These are phyloP conservation scores for Takashimella koratensis DNA, from an alignment of 1,284 basidiomycete genomes.

Conservation along the genomic window DNA sequence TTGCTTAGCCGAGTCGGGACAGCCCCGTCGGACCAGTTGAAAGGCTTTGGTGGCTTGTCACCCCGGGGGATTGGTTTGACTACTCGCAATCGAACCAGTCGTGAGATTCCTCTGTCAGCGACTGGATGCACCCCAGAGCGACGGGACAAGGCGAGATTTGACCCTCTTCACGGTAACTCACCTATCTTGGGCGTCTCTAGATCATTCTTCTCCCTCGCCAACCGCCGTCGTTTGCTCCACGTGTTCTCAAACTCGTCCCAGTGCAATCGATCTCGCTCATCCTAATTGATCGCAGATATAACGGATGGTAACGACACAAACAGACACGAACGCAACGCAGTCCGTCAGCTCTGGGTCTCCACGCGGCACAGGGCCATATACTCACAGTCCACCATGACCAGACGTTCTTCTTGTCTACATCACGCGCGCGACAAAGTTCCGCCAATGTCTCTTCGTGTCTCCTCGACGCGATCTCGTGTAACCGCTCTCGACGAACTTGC, in stretches of 20 bases:
- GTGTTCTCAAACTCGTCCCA: slow-evolving; percentile 53
- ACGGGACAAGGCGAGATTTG: too few relatives aligned
- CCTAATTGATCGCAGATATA: too few relatives aligned
- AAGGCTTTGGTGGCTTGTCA: slow-evolving; percentile 19
- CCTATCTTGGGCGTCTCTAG: slow-evolving; percentile 52
- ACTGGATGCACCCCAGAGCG: too few relatives aligned
- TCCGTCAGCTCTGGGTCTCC: too few relatives aligned
- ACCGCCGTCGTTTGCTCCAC: slow-evolving; percentile 51
- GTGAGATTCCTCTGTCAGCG: too few relatives aligned
- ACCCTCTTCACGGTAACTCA: slow-evolving; percentile 19
- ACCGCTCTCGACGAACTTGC: slow-evolving; percentile 33
- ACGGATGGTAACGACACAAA: too few relatives aligned
- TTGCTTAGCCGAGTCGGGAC: slow-evolving; percentile 26
- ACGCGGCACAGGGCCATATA: too few relatives aligned
- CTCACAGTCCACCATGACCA: slow-evolving; percentile 54
- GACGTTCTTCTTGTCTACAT: slow-evolving; percentile 46
- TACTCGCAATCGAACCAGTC: slow-evolving; percentile 1
- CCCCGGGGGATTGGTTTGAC: slow-evolving; percentile 39
- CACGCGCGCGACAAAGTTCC: slow-evolving; percentile 48
- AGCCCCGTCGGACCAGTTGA: slow-evolving; percentile 43
- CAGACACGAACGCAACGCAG: too few relatives aligned
- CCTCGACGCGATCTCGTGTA: slow-evolving; percentile 44
- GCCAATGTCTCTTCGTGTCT: slow-evolving; percentile 47
- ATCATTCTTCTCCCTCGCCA: slow-evolving; percentile 55
- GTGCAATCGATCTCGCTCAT: slow-evolving; percentile 47